Base-by-base conservation (phyloP, 148 eudicot species). In the Pouteria glomerata region DNA sequence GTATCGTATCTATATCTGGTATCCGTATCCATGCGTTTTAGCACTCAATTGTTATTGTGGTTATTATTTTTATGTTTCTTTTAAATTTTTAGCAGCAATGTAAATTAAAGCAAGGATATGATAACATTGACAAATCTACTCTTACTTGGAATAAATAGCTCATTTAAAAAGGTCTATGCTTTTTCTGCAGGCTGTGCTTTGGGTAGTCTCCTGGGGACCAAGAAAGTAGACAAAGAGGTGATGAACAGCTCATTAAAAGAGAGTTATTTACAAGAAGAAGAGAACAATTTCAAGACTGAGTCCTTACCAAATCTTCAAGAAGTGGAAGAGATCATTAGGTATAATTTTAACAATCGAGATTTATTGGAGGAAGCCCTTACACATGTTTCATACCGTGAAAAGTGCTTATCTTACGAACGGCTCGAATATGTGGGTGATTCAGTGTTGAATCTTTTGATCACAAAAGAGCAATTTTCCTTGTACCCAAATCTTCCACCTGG, bases 391-490 rank as follows among this genome's bases (percentile, higher is more conserved):
- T 82, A 78, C 33, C 62, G 63, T 4, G 73, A 72, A 16, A 42
- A 60, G 2, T 60, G 73, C 41, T 24, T 63, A 14, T 79, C 87
- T 0, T 82, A 83, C 12, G 86, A 84, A 64, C 74, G 90, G 12
- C 86, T 88, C n/a, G 90, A 80, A 68, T 86, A 65, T 63, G 56
- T 86, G 1, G 92, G 92, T 2, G 89, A 88, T 73, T 72, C 92
- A 3, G 71, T 84, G 11, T 65, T 88, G 57, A 86, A 74, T 62
- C 71, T 78, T 14, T 4, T 82, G 70, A 73, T 86, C 23, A 68
- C 90, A 3, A 74, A 77, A 26, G 79, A 86, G 24, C 90, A 80
- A 10, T 86, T 29, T 55, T 26, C 33, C 31, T 6, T 63, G 69
- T 84, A 88, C 63, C 83, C 82, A 18, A 72, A 73, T 61, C 62